Evolutionary conservation across 2,329 filamentous ascomycete genomes (phyloP), one percentile per base, ranked within the genome.

Genomic region (Tolypocladium pustulatum): DNA sequence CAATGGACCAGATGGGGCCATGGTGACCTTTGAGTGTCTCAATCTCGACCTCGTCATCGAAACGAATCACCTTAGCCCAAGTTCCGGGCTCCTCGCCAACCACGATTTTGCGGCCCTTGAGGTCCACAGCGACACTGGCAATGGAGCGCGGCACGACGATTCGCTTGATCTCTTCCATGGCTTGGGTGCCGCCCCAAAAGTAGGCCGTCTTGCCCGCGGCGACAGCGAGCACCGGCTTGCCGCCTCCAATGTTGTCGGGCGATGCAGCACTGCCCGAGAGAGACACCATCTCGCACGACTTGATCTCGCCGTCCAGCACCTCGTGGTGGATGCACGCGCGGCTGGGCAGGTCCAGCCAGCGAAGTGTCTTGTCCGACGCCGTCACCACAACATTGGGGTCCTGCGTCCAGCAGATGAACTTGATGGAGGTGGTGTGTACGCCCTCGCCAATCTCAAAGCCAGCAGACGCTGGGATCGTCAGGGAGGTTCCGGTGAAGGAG

Each of bases 1-100:
- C 88, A 60, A 95, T 86, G 7, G 91, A 96, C 94, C 94, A 99
- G 62, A 99, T 94, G 1, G 93, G 93, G 1, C 94, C 94, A 68
- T 99, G 94, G 66, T 99, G 94, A 30, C 94, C 94, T 75, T 97
- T 97, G 76, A 96, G 90, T 15, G 93, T 88, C 71, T 97, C 94
- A 51, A 97, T 77, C 72, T 96, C 91, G 64, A 83, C 81, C 65
- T 88, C 88, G 55, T 87, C 86, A 60, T 97, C 91, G 74, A 91
- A 93, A 67, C 91, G 85, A 76, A 96, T 95, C 7, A 97, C 89
- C 61, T 90, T 86, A n/a, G 94, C 93, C 93, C 93, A 99, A 0
- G 94, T 97, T 68, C 96, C 93, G 43, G 87, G 89, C 62, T 90
- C 89, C 71, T 92, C 91, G 61, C 94, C 94, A 22, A 95, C 95